A percentile compares a stretch with the other conserved stretches of the same genome.
Evolutionary conservation across 352 stramenopile genomes (phyloP).

Genomic region (Phytophthora cryptogea): DNA sequence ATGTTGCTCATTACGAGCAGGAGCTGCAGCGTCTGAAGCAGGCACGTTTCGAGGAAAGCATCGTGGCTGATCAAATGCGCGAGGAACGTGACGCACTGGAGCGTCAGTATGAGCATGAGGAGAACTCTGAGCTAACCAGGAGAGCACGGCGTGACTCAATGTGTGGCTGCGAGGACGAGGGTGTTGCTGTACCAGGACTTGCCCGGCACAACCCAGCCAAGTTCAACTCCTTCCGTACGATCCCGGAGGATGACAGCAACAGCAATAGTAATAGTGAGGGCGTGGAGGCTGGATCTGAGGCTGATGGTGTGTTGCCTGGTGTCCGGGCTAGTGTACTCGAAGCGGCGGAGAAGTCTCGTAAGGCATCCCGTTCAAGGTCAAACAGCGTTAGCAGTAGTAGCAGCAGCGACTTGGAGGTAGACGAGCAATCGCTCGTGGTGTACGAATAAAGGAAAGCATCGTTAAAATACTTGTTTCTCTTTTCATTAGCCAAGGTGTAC

Average conservation of each 20-base stretch:
- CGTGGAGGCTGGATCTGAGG: constrained; percentile 29
- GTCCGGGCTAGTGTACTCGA: constrained; percentile 28
- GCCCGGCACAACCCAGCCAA: constrained; percentile 77
- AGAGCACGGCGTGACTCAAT: constrained; percentile 40
- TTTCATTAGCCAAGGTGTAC: background rate
- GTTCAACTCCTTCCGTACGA: constrained; percentile 84
- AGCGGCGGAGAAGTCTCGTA: constrained; percentile 31
- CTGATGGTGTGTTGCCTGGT: constrained; percentile 1
- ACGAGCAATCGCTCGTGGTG: constrained; percentile 38
- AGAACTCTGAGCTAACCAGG: constrained; percentile 17
- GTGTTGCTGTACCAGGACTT: constrained; percentile 73
- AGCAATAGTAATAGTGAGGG: constrained; percentile 41
- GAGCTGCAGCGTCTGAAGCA: constrained; percentile 74
- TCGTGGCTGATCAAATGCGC: constrained; percentile 16
- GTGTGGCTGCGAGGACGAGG: constrained; percentile 58
- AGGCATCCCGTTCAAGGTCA: constrained; percentile 21
- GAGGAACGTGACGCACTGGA: constrained; percentile 31
- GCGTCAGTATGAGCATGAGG: constrained; percentile 26
- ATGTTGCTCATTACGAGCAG: constrained; percentile 84
- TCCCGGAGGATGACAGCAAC: constrained; percentile 47
- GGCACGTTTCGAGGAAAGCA: constrained; percentile 22
- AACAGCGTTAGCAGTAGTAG: constrained; percentile 32
- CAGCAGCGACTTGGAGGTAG: constrained; percentile 35
- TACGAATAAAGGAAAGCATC: constrained; percentile 32
- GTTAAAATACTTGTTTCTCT: background rate